These are phyloP conservation scores for Zygotorulaspora chibaensis DNA, from an alignment of 805 yeast genomes.

Conservation along the genomic window DNA sequence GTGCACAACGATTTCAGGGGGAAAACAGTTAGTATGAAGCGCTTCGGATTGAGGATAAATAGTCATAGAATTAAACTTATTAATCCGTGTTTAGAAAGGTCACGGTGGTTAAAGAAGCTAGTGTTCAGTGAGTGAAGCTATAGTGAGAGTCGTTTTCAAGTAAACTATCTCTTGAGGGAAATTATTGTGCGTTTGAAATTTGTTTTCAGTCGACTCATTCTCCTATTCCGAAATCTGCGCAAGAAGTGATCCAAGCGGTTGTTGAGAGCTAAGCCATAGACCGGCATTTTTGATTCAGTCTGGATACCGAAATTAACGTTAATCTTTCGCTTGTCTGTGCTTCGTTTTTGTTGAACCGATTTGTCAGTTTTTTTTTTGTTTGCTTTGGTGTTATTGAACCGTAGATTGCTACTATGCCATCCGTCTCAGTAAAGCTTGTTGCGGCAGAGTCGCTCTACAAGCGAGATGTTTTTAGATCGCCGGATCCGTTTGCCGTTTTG, in stretches of 20 bases:
- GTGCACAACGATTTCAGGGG: slow-evolving; percentile 1
- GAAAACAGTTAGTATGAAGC: background rate
- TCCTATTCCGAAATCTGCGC: background rate
- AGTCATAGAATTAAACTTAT: too few species aligned
- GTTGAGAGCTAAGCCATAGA: too few species aligned
- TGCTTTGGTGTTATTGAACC: background rate
- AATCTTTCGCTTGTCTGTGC: too few species aligned
- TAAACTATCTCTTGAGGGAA: too few species aligned
- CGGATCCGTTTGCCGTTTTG: slow-evolving; percentile 96
- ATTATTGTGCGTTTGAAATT: background rate
- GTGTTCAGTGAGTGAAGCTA: background rate
- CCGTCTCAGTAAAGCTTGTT: slow-evolving; percentile 67
- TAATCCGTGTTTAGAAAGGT: background rate
- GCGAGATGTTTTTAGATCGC: slow-evolving; percentile 91
- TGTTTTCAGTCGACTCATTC: background rate
- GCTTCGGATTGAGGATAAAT: background rate
- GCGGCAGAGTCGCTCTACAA: slow-evolving; percentile 96
- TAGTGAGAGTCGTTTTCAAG: too few species aligned
- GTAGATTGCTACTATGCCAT: slow-evolving; percentile 18
- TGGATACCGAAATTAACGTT: too few species aligned
- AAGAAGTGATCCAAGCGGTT: too few species aligned
- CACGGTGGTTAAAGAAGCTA: background rate
- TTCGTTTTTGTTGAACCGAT: background rate
- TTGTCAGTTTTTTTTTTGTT: background rate
- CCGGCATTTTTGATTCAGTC: too few species aligned